phyloP scores from a whole-genome alignment of 768 basidiomycete genomes.

The Cystofilobasidium macerans region DNA sequence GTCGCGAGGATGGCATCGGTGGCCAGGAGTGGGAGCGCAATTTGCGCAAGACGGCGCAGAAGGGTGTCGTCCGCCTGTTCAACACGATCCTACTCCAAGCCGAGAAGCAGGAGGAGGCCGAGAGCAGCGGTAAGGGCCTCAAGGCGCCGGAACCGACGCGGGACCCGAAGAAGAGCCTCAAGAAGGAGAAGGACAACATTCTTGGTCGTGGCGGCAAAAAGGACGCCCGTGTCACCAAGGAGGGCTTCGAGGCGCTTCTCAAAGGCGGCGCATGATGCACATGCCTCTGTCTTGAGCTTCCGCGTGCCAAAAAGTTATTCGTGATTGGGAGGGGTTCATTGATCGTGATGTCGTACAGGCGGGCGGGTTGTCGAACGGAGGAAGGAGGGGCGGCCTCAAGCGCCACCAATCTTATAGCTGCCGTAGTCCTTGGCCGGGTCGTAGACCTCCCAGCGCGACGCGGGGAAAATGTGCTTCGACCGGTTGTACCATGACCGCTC shows the following conservation, averaged over 20 bases:
- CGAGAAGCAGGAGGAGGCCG: constrained; percentile 31
- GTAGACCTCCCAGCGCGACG: constrained; percentile 53
- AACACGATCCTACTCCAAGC: constrained; percentile 39
- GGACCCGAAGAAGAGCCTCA: constrained; percentile 29
- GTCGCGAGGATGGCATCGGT: constrained; percentile 31
- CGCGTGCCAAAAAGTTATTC: too few relatives aligned
- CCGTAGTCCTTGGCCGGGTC: constrained; percentile 64
- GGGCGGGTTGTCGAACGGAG: neutral
- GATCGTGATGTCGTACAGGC: neutral
- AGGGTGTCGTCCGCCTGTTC: constrained; percentile 41
- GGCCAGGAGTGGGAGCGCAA: constrained; percentile 39
- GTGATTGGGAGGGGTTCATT: too few relatives aligned
- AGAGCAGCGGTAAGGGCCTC: constrained; percentile 13
- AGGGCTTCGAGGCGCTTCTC: constrained; percentile 39
- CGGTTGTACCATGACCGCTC: constrained; percentile 90
- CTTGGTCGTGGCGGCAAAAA: constrained; percentile 36
- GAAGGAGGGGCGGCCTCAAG: neutral
- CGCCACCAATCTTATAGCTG: constrained; percentile 22
- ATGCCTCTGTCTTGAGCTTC: neutral
- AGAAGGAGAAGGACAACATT: constrained; percentile 39
- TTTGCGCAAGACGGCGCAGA: constrained; percentile 39
- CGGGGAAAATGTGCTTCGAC: constrained; percentile 93
- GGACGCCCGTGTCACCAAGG: constrained; percentile 35
- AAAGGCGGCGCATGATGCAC: constrained; percentile 29
- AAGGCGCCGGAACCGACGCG: constrained; percentile 27